Evolutionary conservation across 805 yeast species (phyloP), one percentile per base, ranked within the genome.

Genomic region (Yarrowia osloensis): DNA sequence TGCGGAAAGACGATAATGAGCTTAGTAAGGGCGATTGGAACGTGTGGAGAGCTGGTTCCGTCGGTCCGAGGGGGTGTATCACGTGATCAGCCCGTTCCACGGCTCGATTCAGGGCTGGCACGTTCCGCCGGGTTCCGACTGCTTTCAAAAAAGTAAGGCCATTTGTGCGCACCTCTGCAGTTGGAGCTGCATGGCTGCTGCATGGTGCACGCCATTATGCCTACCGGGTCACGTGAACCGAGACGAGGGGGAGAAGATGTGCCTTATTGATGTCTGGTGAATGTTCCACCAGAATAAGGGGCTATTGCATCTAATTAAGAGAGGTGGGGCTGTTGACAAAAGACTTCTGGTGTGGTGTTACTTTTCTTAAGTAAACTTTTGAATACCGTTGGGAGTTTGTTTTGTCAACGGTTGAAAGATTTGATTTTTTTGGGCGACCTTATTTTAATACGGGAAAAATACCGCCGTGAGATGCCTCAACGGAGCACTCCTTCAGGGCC

Each of bases 371-470:
- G 35, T 49, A 49, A 49, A 19, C 37, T 47, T 47, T 49, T 29
- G n/a, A 24, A 24, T 46, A 46, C 55, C 55, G 55, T 49, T 49
- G 55, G 55, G 55, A 49, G 55, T 47, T 47, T 31, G 39, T 50
- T 50, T 19, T 13, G 9, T 13, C 15, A 50, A 50, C 31, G 29
- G 37, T 19, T 19, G 13, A 31, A n/a, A n/a, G n/a, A n/a, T n/a
- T n/a, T n/a, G n/a, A n/a, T n/a, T n/a, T n/a, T n/a, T n/a, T n/a
- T n/a, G n/a, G n/a, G n/a, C n/a, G n/a, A n/a, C n/a, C n/a, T n/a
- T n/a, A n/a, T n/a, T n/a, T n/a, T n/a, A n/a, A n/a, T n/a, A n/a
- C n/a, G n/a, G n/a, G n/a, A n/a, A 9, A 17, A n/a, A 11, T 9
- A 21, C 13, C 3, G 17, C 17, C 46, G 3, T 4, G 46, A 19